phyloP scores from a whole-genome alignment of 2,329 filamentous ascomycete genomes.

The Pestalotiopsis sp. region DNA sequence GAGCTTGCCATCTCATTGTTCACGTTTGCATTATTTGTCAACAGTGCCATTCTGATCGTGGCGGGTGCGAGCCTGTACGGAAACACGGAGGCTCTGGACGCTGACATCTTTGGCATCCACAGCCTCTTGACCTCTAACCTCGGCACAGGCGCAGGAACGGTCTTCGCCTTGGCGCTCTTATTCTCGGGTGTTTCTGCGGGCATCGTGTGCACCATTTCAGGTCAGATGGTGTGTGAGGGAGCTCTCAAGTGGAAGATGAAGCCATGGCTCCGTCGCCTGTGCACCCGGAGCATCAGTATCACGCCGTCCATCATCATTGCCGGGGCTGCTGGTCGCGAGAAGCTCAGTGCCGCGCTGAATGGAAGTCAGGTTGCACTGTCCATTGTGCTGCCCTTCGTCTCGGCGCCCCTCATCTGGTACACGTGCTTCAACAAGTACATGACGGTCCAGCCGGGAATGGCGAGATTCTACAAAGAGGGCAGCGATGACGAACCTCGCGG shows the following conservation, averaged over 20 bases:
- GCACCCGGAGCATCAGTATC: constrained; percentile 81
- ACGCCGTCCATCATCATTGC: constrained; percentile 83
- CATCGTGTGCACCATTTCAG: constrained; percentile 86
- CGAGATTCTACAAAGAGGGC: constrained; percentile 33
- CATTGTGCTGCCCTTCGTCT: constrained; percentile 80
- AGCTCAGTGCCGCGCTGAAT: constrained; percentile 72
- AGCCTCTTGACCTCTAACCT: constrained; percentile 69
- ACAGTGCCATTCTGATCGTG: constrained; percentile 80
- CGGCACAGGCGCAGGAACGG: constrained; percentile 73
- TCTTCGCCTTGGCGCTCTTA: constrained; percentile 83
- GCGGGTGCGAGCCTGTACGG: constrained; percentile 76
- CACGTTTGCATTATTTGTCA: constrained; percentile 83
- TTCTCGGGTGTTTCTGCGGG: constrained; percentile 81
- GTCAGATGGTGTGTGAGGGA: constrained; percentile 87
- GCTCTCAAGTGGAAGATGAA: constrained; percentile 73
- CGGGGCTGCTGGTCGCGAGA: constrained; percentile 71
- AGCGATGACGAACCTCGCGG: constrained; percentile 18
- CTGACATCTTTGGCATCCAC: constrained; percentile 85
- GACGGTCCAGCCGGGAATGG: constrained; percentile 61
- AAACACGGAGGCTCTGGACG: constrained; percentile 61
- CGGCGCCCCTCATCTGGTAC: constrained; percentile 82
- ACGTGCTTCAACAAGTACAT: constrained; percentile 80
- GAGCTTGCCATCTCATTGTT: constrained; percentile 76
- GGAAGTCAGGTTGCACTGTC: constrained; percentile 79
- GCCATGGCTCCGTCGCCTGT: constrained; percentile 78